Percentiles rank a stretch among this genome's conserved stretches.
These are phyloP conservation scores for Pholiota conissans DNA, from an alignment of 768 basidiomycete species.

Conservation along the genomic window DNA sequence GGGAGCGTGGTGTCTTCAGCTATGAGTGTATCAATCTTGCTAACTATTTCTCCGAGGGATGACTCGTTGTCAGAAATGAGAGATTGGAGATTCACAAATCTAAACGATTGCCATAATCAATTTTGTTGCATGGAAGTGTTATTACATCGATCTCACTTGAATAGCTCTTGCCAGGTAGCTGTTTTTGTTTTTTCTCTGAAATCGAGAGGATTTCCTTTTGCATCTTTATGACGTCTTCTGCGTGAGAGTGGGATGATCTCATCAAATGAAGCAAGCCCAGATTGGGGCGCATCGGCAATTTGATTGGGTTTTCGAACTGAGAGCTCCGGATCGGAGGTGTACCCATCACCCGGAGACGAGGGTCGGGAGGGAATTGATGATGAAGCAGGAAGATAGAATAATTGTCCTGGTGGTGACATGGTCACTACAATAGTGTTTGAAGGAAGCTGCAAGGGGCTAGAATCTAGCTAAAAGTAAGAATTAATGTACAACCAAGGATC, in stretches of 20 bases:
- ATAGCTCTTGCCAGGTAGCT: conserved; percentile 66
- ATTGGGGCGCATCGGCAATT: conserved; percentile 16
- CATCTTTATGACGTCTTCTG: conserved; percentile 32
- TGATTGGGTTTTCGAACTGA: conserved; percentile 44
- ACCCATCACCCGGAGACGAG: conserved; percentile 60
- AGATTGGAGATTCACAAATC: conserved; percentile 54
- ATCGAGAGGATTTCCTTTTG: conserved; percentile 9
- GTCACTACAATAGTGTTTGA: conserved; percentile 74
- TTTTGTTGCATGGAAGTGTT: too few species aligned
- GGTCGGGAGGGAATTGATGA: conserved; percentile 36
- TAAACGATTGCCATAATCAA: too few species aligned
- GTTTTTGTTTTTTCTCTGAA: conserved; percentile 36
- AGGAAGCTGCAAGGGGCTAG: conserved; percentile 46
- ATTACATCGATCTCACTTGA: conserved; percentile 52
- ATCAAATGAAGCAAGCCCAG: conserved; percentile 7
- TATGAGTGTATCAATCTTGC: conserved; percentile 48
- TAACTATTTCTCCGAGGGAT: conserved; percentile 48
- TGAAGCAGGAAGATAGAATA: conserved; percentile 55
- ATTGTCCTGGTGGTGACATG: conserved; percentile 59
- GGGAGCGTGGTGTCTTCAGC: conserved; percentile 36
- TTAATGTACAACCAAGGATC: conserved; percentile 1
- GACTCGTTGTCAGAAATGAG: conserved; percentile 50
- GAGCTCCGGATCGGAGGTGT: conserved; percentile 72
- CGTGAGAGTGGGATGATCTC: conserved; percentile 26
- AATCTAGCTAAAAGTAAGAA: conserved; percentile 26